These are phyloP conservation scores for Cryomyces minteri DNA, from an alignment of 495 filamentous ascomycete genomes.

Conservation along the genomic window DNA sequence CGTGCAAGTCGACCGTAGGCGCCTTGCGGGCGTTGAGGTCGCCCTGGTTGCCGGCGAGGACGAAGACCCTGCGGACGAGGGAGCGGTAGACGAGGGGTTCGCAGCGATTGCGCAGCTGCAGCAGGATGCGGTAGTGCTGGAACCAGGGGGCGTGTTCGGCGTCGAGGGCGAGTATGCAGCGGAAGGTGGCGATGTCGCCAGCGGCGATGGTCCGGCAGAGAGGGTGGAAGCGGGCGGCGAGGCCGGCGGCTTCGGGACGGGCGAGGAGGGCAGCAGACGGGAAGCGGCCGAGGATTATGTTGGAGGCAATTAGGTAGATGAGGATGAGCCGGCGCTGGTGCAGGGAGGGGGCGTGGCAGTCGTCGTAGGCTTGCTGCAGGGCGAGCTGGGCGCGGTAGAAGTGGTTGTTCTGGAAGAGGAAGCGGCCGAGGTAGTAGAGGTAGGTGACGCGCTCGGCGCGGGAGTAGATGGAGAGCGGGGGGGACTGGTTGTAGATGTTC, in stretches of 20 bases:
- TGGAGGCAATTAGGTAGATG: slow-evolving; percentile 65
- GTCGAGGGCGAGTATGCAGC: slow-evolving; percentile 34
- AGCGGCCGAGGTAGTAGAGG: slow-evolving; percentile 86
- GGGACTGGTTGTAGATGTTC: slow-evolving; percentile 69
- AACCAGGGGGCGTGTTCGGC: slow-evolving; percentile 45
- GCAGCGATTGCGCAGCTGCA: slow-evolving; percentile 52
- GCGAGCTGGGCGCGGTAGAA: slow-evolving; percentile 57
- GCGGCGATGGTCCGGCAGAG: slow-evolving; percentile 52
- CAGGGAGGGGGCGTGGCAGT: slow-evolving; percentile 43
- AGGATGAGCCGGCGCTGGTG: slow-evolving; percentile 65
- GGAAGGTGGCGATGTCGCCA: slow-evolving; percentile 66
- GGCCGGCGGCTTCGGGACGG: slow-evolving; percentile 49
- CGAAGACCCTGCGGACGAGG: slow-evolving; percentile 58
- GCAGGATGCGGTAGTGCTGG: slow-evolving; percentile 50
- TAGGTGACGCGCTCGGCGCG: slow-evolving; percentile 82
- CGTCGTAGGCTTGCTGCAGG: slow-evolving; percentile 60
- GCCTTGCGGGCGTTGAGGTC: slow-evolving; percentile 28
- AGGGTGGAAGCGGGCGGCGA: slow-evolving; percentile 57
- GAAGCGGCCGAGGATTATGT: slow-evolving; percentile 72
- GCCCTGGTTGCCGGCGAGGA: slow-evolving; percentile 36
- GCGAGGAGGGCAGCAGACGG: slow-evolving; percentile 45
- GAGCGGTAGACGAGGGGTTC: slow-evolving; percentile 74
- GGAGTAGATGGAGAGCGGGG: slow-evolving; percentile 59
- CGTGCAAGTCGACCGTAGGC: slow-evolving; percentile 34
- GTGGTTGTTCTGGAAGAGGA: slow-evolving; percentile 63